Evolutionary conservation across 805 yeast genomes (phyloP), one percentile per base, ranked within the genome.

Genomic region (Saccharomycopsis oosterbeekiorum): DNA sequence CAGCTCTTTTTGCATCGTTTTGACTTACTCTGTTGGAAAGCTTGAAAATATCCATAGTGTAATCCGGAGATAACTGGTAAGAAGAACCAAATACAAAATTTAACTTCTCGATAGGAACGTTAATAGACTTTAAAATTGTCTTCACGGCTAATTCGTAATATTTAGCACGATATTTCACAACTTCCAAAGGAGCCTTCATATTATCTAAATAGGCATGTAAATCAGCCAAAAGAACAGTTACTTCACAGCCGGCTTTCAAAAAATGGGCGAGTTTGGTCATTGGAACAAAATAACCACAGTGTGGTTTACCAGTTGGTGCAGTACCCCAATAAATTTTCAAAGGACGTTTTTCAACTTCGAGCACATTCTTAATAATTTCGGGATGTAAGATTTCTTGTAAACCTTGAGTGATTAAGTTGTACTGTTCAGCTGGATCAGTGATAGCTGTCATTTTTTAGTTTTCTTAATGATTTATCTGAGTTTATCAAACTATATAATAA

Each of bases 221-320:
- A 71, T 94, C 99, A 15, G 99, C 99, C 67, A 94, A 74, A 62
- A 94, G 79, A 6, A 94, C 94, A 0, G 84, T 90, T 53, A 94
- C 96, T 71, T 90, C 94, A 77, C 97, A 90, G 12, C 98, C 99
- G 17, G 99, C 99, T 69, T 85, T 86, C 73, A 94, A 81, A 73
- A 93, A 90, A 73, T 94, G 92, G 1, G 98, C 98, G 68, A 94
- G 76, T 74, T 94, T 93, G 64, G 96, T 87, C 98, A 94, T 93
- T 59, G 98, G 94, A 43, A 94, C 99, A 71, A 94, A 90, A 80
- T 94, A 94, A 59, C 98, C 99, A 78, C 97, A 92, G 76, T 94
- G 99, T 55, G 98, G 97, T 75, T 84, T 89, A 59, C 99, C 99
- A 4, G 99, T 94, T 64, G 99, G 98, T 8, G 99, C 99, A 21